Evolutionary conservation across 768 basidiomycete species (phyloP), one percentile per base, ranked within the genome.

Genomic region (Lactarius quietus): DNA sequence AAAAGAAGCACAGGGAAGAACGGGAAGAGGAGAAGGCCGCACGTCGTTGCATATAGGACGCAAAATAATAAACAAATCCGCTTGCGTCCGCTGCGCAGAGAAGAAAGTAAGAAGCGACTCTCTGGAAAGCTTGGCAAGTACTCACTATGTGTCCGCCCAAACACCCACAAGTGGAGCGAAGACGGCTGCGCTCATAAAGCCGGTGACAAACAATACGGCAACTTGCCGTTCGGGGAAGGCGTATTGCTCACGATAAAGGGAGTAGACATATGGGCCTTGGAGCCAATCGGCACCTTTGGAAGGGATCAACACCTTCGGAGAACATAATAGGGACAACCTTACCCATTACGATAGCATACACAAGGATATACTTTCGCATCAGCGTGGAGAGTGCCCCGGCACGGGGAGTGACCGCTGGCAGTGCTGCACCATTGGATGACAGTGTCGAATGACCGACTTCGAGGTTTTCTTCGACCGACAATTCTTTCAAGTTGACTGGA

Each of bases 241-340:
- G 66, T 89, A 88, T 70, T 90, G 86, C 51, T 89, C 87, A 54
- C 80, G 78, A 72, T 90, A 92, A 0, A 91, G 76, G 18, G 88
- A 88, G 70, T 90, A 92, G 0, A 91, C 79, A 70, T 91, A 91
- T 18, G 90, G 90, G 0, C 90, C 90, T 73, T 91, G 88, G 17
- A 91, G 78, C 88, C 89, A 90, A 74, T 91, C 88, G 43, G 88
- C 86, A 63, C 84, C 88, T 89, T 69, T 41, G 58, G 26, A 39
- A 17, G 36, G 57, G 36, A 57, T 59, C 38, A 69, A 57, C 31
- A 23, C 33, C 29, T 29, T 18, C 53, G 18, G 36, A n/a, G 39
- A 26, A 33, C 51, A 17, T 41, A 26, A 33, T 1, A 39, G 29
- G 17, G 18, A 54, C 15, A 12, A 57, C 28, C 56, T 41, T 36